Percentiles rank a stretch among this genome's conserved stretches.
These are phyloP conservation scores for Pyrrhoderma noxium DNA, from an alignment of 1,284 basidiomycete species.

Conservation along the genomic window DNA sequence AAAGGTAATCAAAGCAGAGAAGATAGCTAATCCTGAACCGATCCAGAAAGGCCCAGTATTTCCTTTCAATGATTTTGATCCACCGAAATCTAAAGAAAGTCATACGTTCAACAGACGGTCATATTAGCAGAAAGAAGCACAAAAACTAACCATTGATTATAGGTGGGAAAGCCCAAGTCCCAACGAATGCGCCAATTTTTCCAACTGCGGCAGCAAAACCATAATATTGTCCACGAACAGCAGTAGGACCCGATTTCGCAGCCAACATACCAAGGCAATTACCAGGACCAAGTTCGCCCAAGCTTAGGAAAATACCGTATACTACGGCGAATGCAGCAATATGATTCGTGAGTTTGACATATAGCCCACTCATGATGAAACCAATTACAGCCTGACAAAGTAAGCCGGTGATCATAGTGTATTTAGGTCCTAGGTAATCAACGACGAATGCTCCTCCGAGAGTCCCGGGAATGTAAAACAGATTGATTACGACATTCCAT, in stretches of 20 bases:
- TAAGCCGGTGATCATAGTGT: constrained; percentile 69
- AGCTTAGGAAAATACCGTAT: constrained; percentile 86
- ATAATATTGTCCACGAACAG: constrained; percentile 82
- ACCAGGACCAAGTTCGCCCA: constrained; percentile 79
- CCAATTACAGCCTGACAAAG: constrained; percentile 66
- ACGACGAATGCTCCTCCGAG: constrained; percentile 73
- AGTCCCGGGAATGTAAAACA: constrained; percentile 77
- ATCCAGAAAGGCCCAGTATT: constrained; percentile 81
- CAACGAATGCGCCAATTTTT: constrained; percentile 85
- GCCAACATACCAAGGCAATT: constrained; percentile 79
- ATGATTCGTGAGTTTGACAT: constrained; percentile 50
- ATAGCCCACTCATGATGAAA: constrained; percentile 81
- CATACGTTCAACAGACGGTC: background rate
- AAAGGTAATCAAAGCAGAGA: constrained; percentile 70
- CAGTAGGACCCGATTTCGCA: constrained; percentile 76
- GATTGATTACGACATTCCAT: constrained; percentile 71
- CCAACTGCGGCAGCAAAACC: constrained; percentile 83
- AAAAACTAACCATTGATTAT: constrained; percentile 50
- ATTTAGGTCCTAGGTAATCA: constrained; percentile 68
- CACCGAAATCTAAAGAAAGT: constrained; percentile 48
- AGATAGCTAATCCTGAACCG: constrained; percentile 60
- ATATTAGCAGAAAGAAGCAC: background rate
- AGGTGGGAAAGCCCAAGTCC: constrained; percentile 72
- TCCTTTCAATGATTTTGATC: constrained; percentile 39
- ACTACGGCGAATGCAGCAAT: constrained; percentile 80